Evolutionary conservation across 2,329 filamentous ascomycete species (phyloP).

Genomic region (Clarireedia hainanense): DNA sequence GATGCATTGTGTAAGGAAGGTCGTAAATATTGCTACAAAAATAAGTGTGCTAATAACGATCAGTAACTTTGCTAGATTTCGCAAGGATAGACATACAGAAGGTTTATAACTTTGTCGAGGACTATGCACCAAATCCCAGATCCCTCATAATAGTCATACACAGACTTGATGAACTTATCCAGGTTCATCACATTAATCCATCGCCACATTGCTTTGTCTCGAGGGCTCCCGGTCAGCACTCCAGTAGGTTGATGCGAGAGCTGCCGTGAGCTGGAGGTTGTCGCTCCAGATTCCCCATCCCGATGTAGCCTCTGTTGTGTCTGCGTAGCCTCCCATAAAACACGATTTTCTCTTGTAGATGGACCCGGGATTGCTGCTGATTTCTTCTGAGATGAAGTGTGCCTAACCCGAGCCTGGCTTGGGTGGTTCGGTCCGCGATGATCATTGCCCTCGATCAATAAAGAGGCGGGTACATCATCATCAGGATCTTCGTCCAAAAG

Average conservation of each 20-base stretch:
- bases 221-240: constrained; percentile 43
- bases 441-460: constrained; percentile 50
- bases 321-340: constrained; percentile 49
- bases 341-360: constrained; percentile 36
- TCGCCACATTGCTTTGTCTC: constrained; percentile 62
- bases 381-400: constrained; percentile 13
- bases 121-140: constrained; percentile 65
- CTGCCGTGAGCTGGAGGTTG: constrained; percentile 3
- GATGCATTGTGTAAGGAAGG: constrained; percentile 62
- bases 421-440: constrained; percentile 20
- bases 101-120: constrained; percentile 46
- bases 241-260: constrained; percentile 43
- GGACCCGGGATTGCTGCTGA: constrained; percentile 33
- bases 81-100: constrained; percentile 39
- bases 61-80: constrained; percentile 7
- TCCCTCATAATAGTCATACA: constrained; percentile 60
- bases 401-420: constrained; percentile 18
- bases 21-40: constrained; percentile 61
- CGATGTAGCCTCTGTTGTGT: constrained; percentile 42
- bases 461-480: constrained; percentile 55
- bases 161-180: constrained; percentile 60
- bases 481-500: constrained; percentile 29
- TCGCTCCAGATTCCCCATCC: constrained; percentile 25
- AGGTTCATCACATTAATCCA: constrained; percentile 67
- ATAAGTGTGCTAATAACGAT: constrained; percentile 44